Percentiles rank a stretch among this genome's conserved stretches.
phyloP scores from a whole-genome alignment of 176 grass and related monocot species.

The Eragrostis curvula region DNA sequence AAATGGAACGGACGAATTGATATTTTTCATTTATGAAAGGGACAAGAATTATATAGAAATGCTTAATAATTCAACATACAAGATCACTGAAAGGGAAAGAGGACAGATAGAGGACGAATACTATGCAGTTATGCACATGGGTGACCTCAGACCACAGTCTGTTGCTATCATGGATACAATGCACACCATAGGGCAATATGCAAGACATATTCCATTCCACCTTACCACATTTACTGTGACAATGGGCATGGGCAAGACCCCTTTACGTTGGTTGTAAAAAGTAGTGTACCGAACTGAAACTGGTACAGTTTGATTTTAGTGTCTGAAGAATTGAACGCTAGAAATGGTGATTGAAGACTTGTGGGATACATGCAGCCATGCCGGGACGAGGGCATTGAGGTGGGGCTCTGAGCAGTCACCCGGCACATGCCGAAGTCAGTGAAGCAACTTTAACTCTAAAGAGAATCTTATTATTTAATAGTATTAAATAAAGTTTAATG shows the following conservation, averaged over 20 bases:
- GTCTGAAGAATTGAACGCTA: background rate
- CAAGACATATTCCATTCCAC: background rate
- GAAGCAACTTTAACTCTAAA: background rate
- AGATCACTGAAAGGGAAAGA: background rate
- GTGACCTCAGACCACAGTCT: constrained; percentile 23
- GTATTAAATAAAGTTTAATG: too few relatives aligned
- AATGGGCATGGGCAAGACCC: background rate
- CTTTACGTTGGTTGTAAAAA: background rate
- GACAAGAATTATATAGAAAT: constrained; percentile 9
- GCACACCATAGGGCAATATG: background rate
- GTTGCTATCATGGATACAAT: constrained; percentile 6
- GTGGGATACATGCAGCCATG: background rate
- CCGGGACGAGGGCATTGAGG: background rate
- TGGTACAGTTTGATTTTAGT: background rate
- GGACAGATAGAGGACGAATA: background rate
- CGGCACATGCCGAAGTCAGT: constrained; percentile 24
- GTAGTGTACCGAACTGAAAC: background rate
- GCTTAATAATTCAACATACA: background rate
- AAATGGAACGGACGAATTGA: background rate
- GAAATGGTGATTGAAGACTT: background rate
- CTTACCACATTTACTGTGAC: background rate
- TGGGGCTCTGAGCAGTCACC: background rate
- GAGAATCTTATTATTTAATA: too few relatives aligned
- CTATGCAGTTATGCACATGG: constrained; percentile 3
- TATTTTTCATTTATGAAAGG: background rate